Evolutionary conservation across 78 protist species (phyloP).

Genomic region (Chrysochromulina parva): DNA sequence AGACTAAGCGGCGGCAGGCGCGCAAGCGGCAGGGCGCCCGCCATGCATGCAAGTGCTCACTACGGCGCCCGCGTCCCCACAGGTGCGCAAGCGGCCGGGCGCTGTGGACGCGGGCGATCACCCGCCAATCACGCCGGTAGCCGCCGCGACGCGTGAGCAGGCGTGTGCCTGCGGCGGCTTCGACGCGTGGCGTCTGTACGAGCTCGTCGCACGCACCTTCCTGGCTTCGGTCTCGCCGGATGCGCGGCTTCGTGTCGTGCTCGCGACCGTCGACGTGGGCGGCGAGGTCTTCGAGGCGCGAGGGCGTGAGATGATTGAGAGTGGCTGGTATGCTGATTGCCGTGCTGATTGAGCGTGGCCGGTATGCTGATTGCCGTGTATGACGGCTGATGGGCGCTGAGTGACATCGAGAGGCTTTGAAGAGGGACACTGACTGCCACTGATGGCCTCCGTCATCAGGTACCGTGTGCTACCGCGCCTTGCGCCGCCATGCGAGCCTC

Average conservation of each 20-base stretch:
- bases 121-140: slow-evolving; percentile 76
- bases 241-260: background rate
- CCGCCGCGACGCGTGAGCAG: background rate
- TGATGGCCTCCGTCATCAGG: no score
- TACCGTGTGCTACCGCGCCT: background rate
- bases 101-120: slow-evolving; percentile 73
- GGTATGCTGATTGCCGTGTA: no score
- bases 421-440: no score
- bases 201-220: slow-evolving; percentile 42
- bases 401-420: no score
- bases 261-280: background rate
- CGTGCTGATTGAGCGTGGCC: no score
- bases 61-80: background rate
- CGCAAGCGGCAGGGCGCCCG: no score
- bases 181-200: slow-evolving; percentile 60
- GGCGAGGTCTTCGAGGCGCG: background rate
- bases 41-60: no score
- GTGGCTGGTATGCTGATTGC: background rate
- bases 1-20: no score
- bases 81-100: background rate
- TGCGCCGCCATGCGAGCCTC: no score
- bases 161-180: background rate
- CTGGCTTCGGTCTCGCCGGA: slow-evolving; percentile 61
- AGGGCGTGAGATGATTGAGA: background rate
- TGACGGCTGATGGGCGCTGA: no score